phyloP scores from a whole-genome alignment of 129 eudicot genomes.

The Heracleum sosnowskyi region DNA sequence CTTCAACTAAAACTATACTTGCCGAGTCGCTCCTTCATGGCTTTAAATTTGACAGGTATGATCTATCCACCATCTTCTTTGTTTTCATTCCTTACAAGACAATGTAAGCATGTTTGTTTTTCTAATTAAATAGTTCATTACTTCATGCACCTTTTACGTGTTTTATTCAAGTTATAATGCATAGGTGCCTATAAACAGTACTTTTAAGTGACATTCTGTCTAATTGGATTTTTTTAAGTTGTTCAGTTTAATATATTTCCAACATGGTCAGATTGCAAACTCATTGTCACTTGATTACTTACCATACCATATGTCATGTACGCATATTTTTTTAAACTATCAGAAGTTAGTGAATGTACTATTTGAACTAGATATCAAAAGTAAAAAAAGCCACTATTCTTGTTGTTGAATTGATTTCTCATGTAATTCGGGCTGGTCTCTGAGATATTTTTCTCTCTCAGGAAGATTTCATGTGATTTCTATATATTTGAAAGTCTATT shows the following conservation, averaged over 20 bases:
- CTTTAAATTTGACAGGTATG: conserved; percentile 92
- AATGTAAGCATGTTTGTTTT: neutral
- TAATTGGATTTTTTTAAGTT: neutral
- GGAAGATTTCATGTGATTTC: neutral
- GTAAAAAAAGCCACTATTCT: neutral
- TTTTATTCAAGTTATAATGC: neutral
- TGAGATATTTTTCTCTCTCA: neutral
- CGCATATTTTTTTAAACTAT: neutral
- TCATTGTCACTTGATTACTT: neutral
- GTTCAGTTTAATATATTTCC: neutral
- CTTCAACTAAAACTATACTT: conserved; percentile 94
- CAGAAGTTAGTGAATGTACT: neutral
- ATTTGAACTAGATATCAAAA: neutral
- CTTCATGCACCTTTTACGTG: neutral
- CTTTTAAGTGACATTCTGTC: neutral
- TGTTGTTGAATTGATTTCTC: neutral
- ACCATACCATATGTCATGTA: neutral
- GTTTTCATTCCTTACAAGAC: neutral
- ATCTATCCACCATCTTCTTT: neutral
- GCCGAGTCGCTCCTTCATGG: conserved; percentile 95
- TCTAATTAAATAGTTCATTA: neutral
- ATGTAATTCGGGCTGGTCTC: neutral
- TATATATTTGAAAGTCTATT: neutral
- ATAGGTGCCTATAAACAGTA: neutral
- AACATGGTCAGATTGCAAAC: neutral